Evolutionary conservation across 371 early-diverging fungal species (phyloP).

Genomic region (Basidiobolus meristosporus): DNA sequence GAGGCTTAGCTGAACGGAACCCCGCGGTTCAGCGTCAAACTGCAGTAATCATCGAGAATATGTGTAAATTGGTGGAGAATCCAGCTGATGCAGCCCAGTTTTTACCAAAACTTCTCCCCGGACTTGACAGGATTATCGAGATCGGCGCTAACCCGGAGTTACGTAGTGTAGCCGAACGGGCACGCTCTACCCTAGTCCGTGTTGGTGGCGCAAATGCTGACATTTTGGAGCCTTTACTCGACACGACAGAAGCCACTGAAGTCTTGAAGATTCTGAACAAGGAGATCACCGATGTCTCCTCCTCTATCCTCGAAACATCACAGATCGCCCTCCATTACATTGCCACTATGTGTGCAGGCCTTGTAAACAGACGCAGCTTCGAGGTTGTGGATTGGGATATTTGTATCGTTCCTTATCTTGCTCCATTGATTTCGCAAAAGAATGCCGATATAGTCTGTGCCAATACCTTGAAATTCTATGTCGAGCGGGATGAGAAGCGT

Average conservation of each 20-base stretch:
- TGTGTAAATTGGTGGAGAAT: conserved; percentile 66
- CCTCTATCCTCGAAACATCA: conserved; percentile 9
- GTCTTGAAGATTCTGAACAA: conserved; percentile 1
- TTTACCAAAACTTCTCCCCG: conserved; percentile 60
- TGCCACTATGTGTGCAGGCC: conserved; percentile 21
- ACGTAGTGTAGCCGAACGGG: conserved; percentile 39
- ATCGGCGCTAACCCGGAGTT: conserved; percentile 66
- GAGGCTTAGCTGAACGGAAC: conserved; percentile 45
- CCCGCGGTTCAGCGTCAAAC: conserved; percentile 55
- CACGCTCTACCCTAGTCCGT: conserved; percentile 27
- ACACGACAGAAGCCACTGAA: not conserved
- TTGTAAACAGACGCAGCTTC: conserved; percentile 26
- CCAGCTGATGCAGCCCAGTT: conserved; percentile 64
- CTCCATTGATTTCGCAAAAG: conserved; percentile 21
- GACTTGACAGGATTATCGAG: conserved; percentile 51
- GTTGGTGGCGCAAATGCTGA: conserved; percentile 26
- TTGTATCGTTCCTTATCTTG: conserved; percentile 27
- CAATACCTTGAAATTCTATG: conserved; percentile 12
- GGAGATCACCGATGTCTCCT: conserved; percentile 8
- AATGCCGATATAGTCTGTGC: conserved; percentile 12
- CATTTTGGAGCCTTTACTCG: conserved; percentile 5
- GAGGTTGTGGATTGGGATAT: conserved; percentile 23
- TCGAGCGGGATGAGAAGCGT: conserved; percentile 20
- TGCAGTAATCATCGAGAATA: conserved; percentile 67
- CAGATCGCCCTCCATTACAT: conserved; percentile 15